Evolutionary conservation across 179 eudicot species (phyloP).

Genomic region (Spinacia oleracea): DNA sequence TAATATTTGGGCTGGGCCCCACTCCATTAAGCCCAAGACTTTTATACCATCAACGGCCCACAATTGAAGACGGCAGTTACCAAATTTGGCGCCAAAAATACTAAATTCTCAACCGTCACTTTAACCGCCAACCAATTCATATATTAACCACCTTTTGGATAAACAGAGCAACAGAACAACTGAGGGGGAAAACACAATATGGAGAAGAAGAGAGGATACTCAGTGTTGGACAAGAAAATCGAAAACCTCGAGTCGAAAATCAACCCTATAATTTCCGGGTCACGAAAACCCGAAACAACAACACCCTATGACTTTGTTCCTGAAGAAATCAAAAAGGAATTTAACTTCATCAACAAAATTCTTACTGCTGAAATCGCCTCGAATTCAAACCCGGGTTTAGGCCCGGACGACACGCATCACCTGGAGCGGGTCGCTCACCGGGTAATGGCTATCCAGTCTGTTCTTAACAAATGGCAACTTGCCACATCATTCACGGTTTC

Average conservation of each 20-base stretch:
- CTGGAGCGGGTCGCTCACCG: not conserved
- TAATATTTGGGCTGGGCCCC: no score
- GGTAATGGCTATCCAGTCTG: conserved; percentile 17
- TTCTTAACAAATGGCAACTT: conserved; percentile 20
- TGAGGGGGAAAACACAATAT: not conserved
- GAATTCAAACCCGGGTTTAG: not conserved
- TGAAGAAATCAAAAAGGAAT: not conserved
- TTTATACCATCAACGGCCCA: not conserved
- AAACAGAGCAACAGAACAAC: not conserved
- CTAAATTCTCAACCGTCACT: conserved; percentile 27
- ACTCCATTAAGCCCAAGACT: no score
- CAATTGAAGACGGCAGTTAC: not conserved
- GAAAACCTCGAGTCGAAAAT: conserved; percentile 23
- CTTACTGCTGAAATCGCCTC: conserved; percentile 20
- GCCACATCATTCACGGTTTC: not conserved
- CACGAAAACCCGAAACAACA: not conserved
- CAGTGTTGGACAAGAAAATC: conserved; percentile 11
- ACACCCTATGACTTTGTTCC: not conserved
- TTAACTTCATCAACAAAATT: conserved; percentile 13
- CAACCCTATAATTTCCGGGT: conserved; percentile 9
- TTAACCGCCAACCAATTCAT: not conserved
- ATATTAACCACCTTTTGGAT: conserved; percentile 15
- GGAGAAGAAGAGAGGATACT: not conserved
- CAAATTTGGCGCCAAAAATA: conserved; percentile 31
- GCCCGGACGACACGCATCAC: not conserved